Evolutionary conservation across 345 rosid genomes (phyloP), one percentile per base, ranked within the genome.

Genomic region (Gossypium raimondii): DNA sequence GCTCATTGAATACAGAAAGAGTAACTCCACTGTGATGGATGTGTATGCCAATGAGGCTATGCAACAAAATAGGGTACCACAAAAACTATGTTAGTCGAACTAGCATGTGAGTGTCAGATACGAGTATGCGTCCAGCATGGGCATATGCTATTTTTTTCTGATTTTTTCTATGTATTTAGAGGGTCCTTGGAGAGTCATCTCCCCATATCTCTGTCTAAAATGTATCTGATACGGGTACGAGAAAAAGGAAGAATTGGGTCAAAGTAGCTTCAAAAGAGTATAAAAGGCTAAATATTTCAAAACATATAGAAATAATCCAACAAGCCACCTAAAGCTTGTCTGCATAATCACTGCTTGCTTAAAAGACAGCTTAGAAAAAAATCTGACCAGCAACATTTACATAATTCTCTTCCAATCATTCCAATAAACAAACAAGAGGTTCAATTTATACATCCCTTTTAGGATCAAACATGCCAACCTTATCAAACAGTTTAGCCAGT

Each of bases 321-420:
- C 22, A 22, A 22, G 22, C 22, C 22, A 22, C 22, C 22, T 22
- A 22, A 22, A 22, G 22, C 22, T 22, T 22, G 22, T 22, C 22
- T 22, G 22, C 22, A 22, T 22, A 22, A 22, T 22, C 22, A 22
- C 22, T 22, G 22, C 22, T 22, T 22, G 22, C 22, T 22, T 22
- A 22, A 22, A 22, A 22, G 22, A 22, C 22, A 22, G 22, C 22
- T 22, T 25, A 16, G 41, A 68, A 68, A 45, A 25, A 68, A 50
- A 50, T 9, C 50, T 48, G 41, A 22, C 16, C 25, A 24, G 24
- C 18, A 68, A 16, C 38, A 51, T 14, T 25, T 25, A 25, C 57
- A 48, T 48, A 67, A 11, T 67, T 50, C 44, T 50, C 73, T 16
- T 69, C 59, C 45, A 69, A 50, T 27, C 73, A 27, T 69, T 69